These are phyloP conservation scores for Laguncularia racemosa DNA, from an alignment of 345 rosid species.

Conservation along the genomic window DNA sequence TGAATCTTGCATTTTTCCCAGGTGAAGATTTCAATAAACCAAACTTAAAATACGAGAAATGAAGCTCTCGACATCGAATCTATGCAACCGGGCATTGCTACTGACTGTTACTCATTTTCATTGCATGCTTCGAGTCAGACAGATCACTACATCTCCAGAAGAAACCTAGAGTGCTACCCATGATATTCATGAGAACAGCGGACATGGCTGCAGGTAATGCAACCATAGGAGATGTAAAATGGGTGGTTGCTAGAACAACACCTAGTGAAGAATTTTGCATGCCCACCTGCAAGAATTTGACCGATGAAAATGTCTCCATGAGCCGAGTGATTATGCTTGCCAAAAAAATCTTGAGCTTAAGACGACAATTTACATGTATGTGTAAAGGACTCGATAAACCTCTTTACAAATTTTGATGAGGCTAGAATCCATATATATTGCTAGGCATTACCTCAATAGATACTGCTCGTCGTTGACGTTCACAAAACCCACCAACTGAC, in stretches of 20 bases:
- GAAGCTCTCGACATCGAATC: no score
- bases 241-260: constrained; percentile 57
- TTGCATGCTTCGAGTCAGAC: constrained; percentile 3
- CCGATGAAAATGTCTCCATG: no score
- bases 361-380: background rate
- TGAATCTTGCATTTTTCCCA: no score
- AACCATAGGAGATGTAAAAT: constrained; percentile 52
- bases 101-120: no score
- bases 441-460: constrained; percentile 40
- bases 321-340: background rate
- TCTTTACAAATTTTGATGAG: background rate
- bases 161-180: constrained; percentile 54
- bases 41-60: background rate
- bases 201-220: constrained; percentile 53
- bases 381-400: background rate
- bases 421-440: background rate
- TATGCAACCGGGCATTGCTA: no score
- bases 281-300: constrained; percentile 38
- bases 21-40: background rate
- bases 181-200: constrained; percentile 61
- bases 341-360: background rate
- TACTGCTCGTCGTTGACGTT: constrained; percentile 50
- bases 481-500: constrained; percentile 36
- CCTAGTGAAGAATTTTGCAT: constrained; percentile 67
- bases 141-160: constrained; percentile 43